A percentile compares a stretch with the other conserved stretches of the same genome.
phyloP scores from a whole-genome alignment of 148 eudicot species.

The Euryodendron excelsum region DNA sequence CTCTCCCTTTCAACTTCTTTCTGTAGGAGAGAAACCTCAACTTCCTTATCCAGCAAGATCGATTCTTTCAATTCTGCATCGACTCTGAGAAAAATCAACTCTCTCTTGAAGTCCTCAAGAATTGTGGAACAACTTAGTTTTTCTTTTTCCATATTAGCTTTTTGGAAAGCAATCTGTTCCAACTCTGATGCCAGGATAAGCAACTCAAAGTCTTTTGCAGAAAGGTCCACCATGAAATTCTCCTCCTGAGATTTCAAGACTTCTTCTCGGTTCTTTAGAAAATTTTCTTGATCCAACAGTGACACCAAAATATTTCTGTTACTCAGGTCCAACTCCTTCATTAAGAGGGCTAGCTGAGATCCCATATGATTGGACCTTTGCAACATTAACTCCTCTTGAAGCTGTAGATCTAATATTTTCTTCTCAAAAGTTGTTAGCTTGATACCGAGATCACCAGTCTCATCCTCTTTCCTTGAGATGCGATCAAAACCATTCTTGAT shows the following conservation, averaged over 20 bases:
- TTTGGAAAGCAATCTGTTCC: constrained; percentile 41
- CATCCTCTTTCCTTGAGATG: constrained; percentile 58
- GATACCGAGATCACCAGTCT: constrained; percentile 42
- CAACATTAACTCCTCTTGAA: constrained; percentile 70
- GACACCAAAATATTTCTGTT: constrained; percentile 41
- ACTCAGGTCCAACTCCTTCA: constrained; percentile 53
- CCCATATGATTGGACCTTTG: constrained; percentile 60
- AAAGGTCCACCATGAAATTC: constrained; percentile 40
- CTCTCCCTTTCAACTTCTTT: constrained; percentile 30
- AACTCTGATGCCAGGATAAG: constrained; percentile 52
- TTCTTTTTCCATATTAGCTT: constrained; percentile 30
- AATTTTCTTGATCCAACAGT: constrained; percentile 46
- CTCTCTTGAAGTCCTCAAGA: constrained; percentile 43
- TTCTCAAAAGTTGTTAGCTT: constrained; percentile 57
- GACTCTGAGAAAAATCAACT: constrained; percentile 39
- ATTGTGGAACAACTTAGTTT: constrained; percentile 20
- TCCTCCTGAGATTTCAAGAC: constrained; percentile 43
- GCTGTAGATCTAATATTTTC: constrained; percentile 56
- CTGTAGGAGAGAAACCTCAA: constrained; percentile 35
- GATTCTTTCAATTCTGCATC: constrained; percentile 38
- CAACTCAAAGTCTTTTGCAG: constrained; percentile 68
- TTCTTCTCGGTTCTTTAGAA: constrained; percentile 46
- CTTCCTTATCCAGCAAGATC: constrained; percentile 47
- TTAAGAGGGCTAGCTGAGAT: constrained; percentile 52
- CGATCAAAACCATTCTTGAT: constrained; percentile 56